A percentile compares a stretch with the other conserved stretches of the same genome.
phyloP scores from a whole-genome alignment of 331 rosid species.

The Spiraea crenata region DNA sequence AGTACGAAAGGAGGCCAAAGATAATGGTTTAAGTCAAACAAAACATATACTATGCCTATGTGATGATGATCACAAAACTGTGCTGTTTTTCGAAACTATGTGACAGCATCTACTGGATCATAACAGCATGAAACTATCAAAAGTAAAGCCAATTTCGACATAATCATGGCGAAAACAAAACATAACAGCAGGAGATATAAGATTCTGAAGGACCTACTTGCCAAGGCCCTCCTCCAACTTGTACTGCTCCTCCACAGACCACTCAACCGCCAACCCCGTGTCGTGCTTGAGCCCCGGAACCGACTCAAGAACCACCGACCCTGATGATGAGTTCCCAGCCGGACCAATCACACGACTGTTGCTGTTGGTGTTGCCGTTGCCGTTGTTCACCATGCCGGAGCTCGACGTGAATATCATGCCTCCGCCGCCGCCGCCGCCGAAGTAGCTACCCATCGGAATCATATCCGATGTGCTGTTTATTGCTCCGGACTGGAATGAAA shows the following conservation, averaged over 20 bases:
- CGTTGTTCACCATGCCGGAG: constrained; percentile 32
- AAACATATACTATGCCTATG: neutral
- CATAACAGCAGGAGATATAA: neutral
- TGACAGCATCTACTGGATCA: neutral
- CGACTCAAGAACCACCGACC: constrained; percentile 73
- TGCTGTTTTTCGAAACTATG: neutral
- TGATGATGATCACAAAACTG: neutral
- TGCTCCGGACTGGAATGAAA: constrained; percentile 81
- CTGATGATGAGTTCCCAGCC: constrained; percentile 42
- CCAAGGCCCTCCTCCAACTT: constrained; percentile 81
- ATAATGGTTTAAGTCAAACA: constrained; percentile 4
- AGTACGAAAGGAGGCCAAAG: constrained; percentile 17
- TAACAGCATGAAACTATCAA: neutral
- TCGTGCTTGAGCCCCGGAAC: constrained; percentile 92
- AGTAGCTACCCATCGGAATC: constrained; percentile 76
- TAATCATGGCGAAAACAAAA: neutral
- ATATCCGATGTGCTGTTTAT: constrained; percentile 72
- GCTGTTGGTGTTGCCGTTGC: neutral
- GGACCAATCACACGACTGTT: constrained; percentile 59
- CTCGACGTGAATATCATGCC: constrained; percentile 69
- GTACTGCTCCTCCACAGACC: constrained; percentile 92
- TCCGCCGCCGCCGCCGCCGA: constrained; percentile 41
- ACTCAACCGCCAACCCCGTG: constrained; percentile 86
- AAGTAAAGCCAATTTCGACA: no score
- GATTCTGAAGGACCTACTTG: constrained; percentile 49